A percentile compares a stretch with the other conserved stretches of the same genome.
These are phyloP conservation scores for Microthlaspi erraticum DNA, from an alignment of 345 rosid species.

Conservation along the genomic window DNA sequence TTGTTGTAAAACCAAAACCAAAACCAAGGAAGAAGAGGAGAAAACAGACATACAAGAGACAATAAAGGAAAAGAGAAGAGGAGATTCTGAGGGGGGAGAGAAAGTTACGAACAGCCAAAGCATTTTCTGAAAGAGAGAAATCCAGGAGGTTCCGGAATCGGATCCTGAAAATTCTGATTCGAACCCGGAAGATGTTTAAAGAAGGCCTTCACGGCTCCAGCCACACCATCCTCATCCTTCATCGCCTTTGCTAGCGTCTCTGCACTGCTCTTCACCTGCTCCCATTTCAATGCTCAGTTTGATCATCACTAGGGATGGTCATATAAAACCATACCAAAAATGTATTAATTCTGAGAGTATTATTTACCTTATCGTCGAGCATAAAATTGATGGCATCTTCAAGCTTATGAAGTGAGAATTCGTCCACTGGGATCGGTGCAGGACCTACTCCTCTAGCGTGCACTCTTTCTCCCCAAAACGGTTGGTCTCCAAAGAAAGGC, in stretches of 20 bases:
- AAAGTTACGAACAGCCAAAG: constrained; percentile 71
- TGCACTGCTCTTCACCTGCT: constrained; percentile 82
- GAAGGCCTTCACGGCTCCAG: constrained; percentile 96
- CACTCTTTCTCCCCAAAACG: constrained; percentile 96
- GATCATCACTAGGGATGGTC: neutral
- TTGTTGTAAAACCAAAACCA: constrained; percentile 21
- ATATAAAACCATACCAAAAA: constrained; percentile 1
- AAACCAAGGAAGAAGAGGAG: constrained; percentile 5
- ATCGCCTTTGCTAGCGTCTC: constrained; percentile 87
- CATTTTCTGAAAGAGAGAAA: constrained; percentile 63
- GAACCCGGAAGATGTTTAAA: constrained; percentile 71
- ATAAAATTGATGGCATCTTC: constrained; percentile 74
- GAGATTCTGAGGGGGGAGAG: constrained; percentile 24
- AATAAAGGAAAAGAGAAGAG: constrained; percentile 24
- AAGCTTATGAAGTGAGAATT: constrained; percentile 81
- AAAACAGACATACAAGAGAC: constrained; percentile 31
- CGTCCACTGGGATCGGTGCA: constrained; percentile 85
- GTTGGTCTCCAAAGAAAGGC: constrained; percentile 98
- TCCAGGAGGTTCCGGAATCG: constrained; percentile 48
- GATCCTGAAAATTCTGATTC: constrained; percentile 45
- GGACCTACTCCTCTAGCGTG: constrained; percentile 96
- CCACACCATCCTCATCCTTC: constrained; percentile 94
- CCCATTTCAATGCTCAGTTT: constrained; percentile 31
- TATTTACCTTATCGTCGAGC: constrained; percentile 64
- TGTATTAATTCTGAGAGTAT: constrained; percentile 8